Evolutionary conservation across 2,329 filamentous ascomycete genomes (phyloP).

Genomic region (Diplodia seriata): DNA sequence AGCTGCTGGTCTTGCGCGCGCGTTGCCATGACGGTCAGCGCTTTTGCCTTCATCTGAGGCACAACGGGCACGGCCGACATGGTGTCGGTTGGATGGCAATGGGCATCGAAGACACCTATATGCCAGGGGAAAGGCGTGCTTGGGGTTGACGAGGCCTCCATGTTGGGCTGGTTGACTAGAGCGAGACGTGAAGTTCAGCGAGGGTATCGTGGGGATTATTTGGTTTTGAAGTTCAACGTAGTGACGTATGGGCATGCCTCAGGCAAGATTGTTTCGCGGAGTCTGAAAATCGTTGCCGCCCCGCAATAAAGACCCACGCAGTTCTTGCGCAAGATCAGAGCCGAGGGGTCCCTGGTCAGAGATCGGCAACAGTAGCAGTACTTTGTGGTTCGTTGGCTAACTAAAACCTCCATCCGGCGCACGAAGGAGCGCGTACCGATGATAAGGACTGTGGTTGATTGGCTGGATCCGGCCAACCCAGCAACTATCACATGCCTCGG

Average conservation of each 20-base stretch:
- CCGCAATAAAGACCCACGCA: background rate
- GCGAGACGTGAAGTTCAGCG: background rate
- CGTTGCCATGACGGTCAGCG: constrained; percentile 79
- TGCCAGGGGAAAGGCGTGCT: constrained; percentile 67
- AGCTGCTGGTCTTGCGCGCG: constrained; percentile 76
- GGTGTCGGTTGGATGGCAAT: constrained; percentile 85
- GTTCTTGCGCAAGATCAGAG: background rate
- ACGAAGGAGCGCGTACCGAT: background rate
- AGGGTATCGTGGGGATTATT: background rate
- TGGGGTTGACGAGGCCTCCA: background rate
- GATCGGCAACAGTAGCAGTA: background rate
- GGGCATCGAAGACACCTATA: constrained; percentile 75
- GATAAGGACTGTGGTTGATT: background rate
- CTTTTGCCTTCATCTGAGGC: constrained; percentile 68
- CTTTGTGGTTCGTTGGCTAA: background rate
- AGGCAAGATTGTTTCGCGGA: background rate
- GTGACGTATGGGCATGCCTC: background rate
- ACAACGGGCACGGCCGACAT: constrained; percentile 68
- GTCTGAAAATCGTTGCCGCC: background rate
- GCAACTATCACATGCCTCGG: constrained; percentile 25
- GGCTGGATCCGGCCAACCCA: background rate
- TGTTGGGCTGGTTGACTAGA: background rate
- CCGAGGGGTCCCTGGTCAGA: background rate
- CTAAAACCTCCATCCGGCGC: background rate
- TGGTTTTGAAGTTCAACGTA: background rate